Conservation (phyloP, 2,329 filamentous ascomycete genomes). For the Monosporascus sp. region DNA sequence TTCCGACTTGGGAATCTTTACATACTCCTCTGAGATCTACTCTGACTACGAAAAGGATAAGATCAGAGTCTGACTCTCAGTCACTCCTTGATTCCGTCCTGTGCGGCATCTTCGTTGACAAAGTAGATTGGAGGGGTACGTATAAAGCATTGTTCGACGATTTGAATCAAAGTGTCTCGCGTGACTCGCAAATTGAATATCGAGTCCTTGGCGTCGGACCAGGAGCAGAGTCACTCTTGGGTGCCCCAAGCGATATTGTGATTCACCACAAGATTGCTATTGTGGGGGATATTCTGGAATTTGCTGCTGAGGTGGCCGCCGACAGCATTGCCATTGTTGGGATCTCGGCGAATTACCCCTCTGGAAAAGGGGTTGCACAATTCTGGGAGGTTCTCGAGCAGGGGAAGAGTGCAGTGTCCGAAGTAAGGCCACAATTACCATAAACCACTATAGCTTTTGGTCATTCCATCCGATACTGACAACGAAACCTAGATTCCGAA, state of each 20-base stretch:
- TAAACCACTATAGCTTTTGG: not conserved
- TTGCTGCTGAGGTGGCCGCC: not conserved
- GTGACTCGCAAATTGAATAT: not conserved
- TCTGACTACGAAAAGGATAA: constrained; percentile 3
- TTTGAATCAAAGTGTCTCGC: not conserved
- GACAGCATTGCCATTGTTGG: constrained; percentile 13
- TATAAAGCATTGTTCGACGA: not conserved
- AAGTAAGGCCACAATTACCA: constrained; percentile 4
- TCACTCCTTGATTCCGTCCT: constrained; percentile 8
- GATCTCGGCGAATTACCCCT: constrained; percentile 7
- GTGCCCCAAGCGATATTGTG: not conserved
- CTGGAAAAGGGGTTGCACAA: constrained; percentile 2
- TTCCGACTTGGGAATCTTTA: constrained; percentile 3
- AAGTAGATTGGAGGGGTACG: constrained; percentile 7
- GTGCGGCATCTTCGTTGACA: constrained; percentile 5
- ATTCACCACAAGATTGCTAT: not conserved
- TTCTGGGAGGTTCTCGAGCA: constrained; percentile 11
- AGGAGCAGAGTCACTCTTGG: not conserved
- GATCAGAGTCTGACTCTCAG: not conserved
- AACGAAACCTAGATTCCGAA: constrained; percentile 6
- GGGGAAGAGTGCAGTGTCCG: constrained; percentile 3
- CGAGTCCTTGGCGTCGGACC: not conserved
- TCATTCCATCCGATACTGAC: too few species aligned
- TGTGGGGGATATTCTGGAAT: not conserved
- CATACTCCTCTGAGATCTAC: constrained; percentile 1